Conservation (phyloP, 495 filamentous ascomycete species). For the Aspergillus homomorphus region DNA sequence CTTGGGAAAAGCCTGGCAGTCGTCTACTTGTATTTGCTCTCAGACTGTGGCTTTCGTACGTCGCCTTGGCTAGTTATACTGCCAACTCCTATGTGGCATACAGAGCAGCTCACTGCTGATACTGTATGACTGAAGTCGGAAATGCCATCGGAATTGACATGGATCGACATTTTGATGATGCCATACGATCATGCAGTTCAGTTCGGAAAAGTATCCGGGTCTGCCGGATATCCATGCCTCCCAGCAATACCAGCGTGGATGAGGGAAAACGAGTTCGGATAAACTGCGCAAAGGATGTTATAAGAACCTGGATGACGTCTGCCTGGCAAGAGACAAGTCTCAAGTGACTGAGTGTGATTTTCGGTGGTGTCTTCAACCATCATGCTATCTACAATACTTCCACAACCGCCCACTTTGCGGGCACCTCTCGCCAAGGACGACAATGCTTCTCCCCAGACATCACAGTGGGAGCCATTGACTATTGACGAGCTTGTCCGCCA, state of each 20-base stretch:
- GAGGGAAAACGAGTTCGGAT: background rate
- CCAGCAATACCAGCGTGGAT: background rate
- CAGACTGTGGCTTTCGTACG: background rate
- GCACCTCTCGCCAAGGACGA: constrained; percentile 7
- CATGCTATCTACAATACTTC: constrained; percentile 13
- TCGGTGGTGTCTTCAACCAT: background rate
- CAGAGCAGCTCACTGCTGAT: background rate
- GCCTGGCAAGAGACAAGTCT: background rate
- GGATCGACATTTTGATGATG: no score
- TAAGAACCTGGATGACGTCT: background rate
- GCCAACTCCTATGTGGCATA: no score
- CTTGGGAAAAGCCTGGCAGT: no score
- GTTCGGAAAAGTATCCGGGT: background rate
- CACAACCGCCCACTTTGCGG: constrained; percentile 12
- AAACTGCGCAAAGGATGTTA: background rate
- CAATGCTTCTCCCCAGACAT: background rate
- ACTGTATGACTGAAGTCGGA: background rate
- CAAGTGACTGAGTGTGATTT: background rate
- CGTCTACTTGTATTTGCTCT: background rate
- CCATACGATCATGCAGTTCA: background rate
- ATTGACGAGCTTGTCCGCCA: constrained; percentile 33
- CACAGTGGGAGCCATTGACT: constrained; percentile 14
- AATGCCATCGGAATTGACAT: no score
- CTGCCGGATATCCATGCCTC: background rate
- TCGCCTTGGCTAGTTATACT: no score